Evolutionary conservation across 2,329 filamentous ascomycete genomes (phyloP).

Genomic region (Myriosclerotinia curreyana): DNA sequence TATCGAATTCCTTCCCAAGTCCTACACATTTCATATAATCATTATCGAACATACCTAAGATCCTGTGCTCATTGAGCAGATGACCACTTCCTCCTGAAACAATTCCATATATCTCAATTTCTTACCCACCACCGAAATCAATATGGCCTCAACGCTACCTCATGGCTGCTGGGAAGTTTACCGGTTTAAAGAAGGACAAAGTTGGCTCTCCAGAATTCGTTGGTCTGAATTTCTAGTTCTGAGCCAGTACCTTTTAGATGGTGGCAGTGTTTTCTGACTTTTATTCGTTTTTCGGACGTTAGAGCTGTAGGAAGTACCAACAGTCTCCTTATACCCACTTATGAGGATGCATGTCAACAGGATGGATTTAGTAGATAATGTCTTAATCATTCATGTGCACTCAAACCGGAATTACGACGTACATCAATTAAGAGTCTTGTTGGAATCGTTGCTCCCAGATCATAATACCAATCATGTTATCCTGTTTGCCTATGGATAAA

Average conservation of each 20-base stretch:
- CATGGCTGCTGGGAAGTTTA: too few species aligned
- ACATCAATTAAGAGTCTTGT: not conserved
- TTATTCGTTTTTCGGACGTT: not conserved
- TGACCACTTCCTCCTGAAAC: conserved; percentile 12
- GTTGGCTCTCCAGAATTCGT: not conserved
- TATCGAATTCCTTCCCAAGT: not conserved
- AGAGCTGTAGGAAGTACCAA: not conserved
- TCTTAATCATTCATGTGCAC: not conserved
- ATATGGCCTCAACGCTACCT: not conserved
- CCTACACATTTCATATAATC: not conserved
- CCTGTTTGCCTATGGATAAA: not conserved
- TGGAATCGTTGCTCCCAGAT: not conserved
- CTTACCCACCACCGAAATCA: not conserved
- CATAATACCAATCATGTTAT: not conserved
- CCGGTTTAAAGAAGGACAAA: not conserved
- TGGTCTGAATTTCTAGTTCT: not conserved
- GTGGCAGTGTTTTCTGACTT: not conserved
- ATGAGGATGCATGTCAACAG: not conserved
- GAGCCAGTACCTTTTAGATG: not conserved
- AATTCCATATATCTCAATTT: not conserved
- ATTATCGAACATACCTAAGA: too few species aligned
- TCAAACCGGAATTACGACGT: not conserved
- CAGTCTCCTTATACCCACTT: not conserved
- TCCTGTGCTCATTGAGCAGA: not conserved
- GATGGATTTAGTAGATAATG: not conserved